phyloP scores from a whole-genome alignment of 164 flowering plant genomes.

The Macadamia tetraphylla region DNA sequence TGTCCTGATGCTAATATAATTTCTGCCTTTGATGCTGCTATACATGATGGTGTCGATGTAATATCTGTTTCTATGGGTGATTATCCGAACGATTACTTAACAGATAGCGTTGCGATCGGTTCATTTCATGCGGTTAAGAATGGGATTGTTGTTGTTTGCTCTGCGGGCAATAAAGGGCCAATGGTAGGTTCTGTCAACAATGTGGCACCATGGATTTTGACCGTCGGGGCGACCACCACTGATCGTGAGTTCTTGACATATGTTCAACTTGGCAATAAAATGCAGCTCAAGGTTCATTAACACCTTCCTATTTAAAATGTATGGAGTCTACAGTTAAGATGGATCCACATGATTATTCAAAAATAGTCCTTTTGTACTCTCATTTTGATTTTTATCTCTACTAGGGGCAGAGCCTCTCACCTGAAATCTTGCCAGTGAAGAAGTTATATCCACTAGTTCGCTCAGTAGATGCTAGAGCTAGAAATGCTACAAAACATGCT shows the following conservation, averaged over 20 bases:
- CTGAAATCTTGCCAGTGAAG: conserved; percentile 13
- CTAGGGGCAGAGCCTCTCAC: conserved; percentile 40
- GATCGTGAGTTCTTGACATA: conserved; percentile 11
- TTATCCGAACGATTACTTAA: background rate
- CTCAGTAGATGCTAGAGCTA: conserved; percentile 28
- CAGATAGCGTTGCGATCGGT: conserved; percentile 14
- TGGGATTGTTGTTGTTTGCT: conserved; percentile 19
- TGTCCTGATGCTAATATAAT: conserved; percentile 16
- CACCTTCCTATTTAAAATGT: no score
- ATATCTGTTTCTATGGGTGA: conserved; percentile 17
- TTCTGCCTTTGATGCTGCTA: conserved; percentile 22
- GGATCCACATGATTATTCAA: no score
- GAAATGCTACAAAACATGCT: conserved; percentile 20
- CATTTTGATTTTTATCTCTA: no score
- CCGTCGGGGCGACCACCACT: conserved; percentile 19
- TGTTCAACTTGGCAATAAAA: conserved; percentile 15
- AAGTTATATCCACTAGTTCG: conserved; percentile 32
- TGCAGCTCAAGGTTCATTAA: conserved; percentile 4
- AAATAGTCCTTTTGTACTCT: no score
- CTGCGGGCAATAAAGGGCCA: conserved; percentile 19
- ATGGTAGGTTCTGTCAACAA: background rate
- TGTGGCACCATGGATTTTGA: conserved; percentile 25
- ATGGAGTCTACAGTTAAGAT: no score
- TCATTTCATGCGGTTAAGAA: conserved; percentile 22
- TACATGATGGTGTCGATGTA: conserved; percentile 26